Base-by-base conservation (phyloP, 2,329 filamentous ascomycete species). In the Acrodontium crateriforme region DNA sequence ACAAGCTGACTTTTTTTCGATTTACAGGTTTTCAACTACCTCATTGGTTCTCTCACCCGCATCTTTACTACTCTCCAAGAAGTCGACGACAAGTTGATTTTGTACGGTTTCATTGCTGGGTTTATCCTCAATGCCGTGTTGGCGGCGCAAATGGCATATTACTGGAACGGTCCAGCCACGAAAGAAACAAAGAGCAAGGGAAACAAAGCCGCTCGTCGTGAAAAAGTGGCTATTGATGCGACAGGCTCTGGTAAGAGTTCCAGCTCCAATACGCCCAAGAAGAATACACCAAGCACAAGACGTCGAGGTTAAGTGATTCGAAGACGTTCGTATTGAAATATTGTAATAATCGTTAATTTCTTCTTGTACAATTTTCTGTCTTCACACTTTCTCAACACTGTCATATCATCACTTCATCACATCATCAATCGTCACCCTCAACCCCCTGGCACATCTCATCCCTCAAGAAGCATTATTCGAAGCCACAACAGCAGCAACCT, bases 11-110 rank as follows among this genome's bases (percentile, higher is more conserved):
- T 5, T 12, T 8, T 12, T 4, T 12, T 22, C 13, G n/a, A 10
- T 23, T 27, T 13, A 6, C 46, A 94, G 85, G 84, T 98, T 44
- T 93, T 98, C 70, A 95, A 94, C 66, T 98, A 93, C 59, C 81
- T 98, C 47, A 67, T 76, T 44, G 89, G 91, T 20, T 93, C 84
- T 23, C 71, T 95, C 33, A 81, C 83, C 15, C 80, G 89, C 52
- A 92, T 98, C 61, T 98, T 94, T 59, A 98, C 89, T 17, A 98
- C 91, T 6, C 64, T 98, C 32, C 85, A 95, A 51, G 89, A 98
- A 63, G 89, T 98, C 35, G 80, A 92, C 54, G 89, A 98, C 58
- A 85, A 85, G 59, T 67, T 95, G 34, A 95, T 98, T 46, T 69
- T 98, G 15, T 95, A 92, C 59, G 80, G 85, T 27, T 95, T 92